Percentiles rank a stretch among this genome's conserved stretches.
Conservation (phyloP, 352 stramenopile genomes). For the Phytophthora tentaculata region DNA sequence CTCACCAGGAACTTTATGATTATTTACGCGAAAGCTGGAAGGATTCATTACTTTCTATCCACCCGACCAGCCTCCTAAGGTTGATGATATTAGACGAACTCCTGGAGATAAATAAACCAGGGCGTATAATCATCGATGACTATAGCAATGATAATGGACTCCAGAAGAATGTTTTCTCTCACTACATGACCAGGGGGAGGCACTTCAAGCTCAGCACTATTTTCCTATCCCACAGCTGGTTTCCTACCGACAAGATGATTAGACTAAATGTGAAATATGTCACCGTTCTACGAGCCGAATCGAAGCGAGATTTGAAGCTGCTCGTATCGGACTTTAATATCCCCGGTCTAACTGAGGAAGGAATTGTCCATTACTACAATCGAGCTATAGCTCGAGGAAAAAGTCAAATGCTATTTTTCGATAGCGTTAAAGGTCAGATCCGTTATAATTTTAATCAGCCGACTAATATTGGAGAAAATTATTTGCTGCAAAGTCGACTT, state of each 20-base stretch:
- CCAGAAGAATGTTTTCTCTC: not conserved
- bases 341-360: not conserved
- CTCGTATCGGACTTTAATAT: not conserved
- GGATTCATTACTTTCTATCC: not conserved
- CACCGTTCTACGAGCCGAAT: not conserved
- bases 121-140: not conserved
- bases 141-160: not conserved
- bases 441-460: not conserved
- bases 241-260: not conserved
- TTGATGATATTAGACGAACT: not conserved
- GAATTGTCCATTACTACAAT: not conserved
- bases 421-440: not conserved
- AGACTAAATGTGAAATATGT: not conserved
- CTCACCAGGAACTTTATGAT: not conserved
- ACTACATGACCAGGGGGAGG: not conserved
- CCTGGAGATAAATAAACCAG: not conserved
- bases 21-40: not conserved
- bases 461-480: too few species aligned
- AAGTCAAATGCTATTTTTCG: not conserved
- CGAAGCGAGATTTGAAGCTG: not conserved
- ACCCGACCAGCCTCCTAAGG: not conserved
- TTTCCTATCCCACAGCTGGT: not conserved
- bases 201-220: not conserved
- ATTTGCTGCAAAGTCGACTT: too few species aligned
- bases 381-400: not conserved